Conservation (phyloP, 805 yeast genomes). For the Pichia rugopelliculosa region DNA sequence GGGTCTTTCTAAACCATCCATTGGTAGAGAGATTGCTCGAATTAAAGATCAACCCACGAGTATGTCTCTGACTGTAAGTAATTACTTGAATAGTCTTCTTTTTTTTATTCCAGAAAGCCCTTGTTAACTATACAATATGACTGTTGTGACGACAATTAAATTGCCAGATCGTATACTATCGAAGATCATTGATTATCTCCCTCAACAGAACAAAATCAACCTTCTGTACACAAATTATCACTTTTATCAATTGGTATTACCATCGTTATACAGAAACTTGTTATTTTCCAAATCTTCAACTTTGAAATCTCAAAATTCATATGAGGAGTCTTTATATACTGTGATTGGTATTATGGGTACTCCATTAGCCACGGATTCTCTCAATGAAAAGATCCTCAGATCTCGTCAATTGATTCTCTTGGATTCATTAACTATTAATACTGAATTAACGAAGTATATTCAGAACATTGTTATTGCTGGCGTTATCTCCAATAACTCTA, state of each 20-base stretch:
- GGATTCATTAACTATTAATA: slow-evolving; percentile 30
- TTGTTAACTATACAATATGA: not conserved
- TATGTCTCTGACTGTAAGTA: too few species aligned
- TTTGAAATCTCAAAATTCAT: slow-evolving; percentile 24
- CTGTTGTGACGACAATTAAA: too few species aligned
- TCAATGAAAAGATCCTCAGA: slow-evolving; percentile 31
- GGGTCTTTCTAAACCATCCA: too few species aligned
- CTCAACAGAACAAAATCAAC: slow-evolving; percentile 33
- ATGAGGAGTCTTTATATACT: slow-evolving; percentile 30
- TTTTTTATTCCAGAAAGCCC: too few species aligned
- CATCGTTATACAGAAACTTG: slow-evolving; percentile 32
- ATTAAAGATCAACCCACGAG: too few species aligned
- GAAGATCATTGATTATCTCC: slow-evolving; percentile 24
- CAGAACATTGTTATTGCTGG: slow-evolving; percentile 30
- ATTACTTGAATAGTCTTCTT: too few species aligned
- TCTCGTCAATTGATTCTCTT: slow-evolving; percentile 36
- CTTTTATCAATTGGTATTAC: slow-evolving; percentile 25
- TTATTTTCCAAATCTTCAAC: slow-evolving; percentile 31
- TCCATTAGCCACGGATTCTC: slow-evolving; percentile 27
- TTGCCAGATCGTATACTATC: slow-evolving; percentile 20
- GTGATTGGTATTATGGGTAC: slow-evolving; percentile 32
- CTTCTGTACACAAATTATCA: slow-evolving; percentile 28
- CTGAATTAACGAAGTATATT: slow-evolving; percentile 28
- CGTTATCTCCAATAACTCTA: slow-evolving; percentile 15
- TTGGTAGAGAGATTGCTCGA: too few species aligned